A percentile compares a stretch with the other conserved stretches of the same genome.
phyloP scores from a whole-genome alignment of 805 yeast species.

The Candida germanica region DNA sequence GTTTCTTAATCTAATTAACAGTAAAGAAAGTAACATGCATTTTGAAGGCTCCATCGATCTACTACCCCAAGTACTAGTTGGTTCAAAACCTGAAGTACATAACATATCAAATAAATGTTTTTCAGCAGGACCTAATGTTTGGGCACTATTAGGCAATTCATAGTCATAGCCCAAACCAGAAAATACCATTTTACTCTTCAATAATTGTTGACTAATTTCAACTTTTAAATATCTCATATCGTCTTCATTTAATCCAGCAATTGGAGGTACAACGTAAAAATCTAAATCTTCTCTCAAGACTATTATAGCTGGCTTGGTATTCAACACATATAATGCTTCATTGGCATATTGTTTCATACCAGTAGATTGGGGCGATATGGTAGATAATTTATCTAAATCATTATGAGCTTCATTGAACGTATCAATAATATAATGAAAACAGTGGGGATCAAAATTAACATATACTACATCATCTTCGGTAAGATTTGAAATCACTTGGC shows the following conservation, averaged over 20 bases:
- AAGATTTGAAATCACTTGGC: conserved; percentile 73
- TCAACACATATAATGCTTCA: conserved; percentile 55
- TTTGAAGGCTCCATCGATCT: conserved; percentile 84
- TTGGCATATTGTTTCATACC: conserved; percentile 10
- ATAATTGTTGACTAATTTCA: conserved; percentile 67
- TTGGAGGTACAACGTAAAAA: conserved; percentile 84
- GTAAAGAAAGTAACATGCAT: conserved; percentile 82
- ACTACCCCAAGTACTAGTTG: conserved; percentile 78
- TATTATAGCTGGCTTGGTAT: conserved; percentile 82
- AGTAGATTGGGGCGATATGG: conserved; percentile 34
- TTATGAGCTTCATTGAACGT: conserved; percentile 67
- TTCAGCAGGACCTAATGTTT: conserved; percentile 80
- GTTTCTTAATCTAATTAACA: conserved; percentile 58
- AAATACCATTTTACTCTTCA: conserved; percentile 60
- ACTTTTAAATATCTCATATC: conserved; percentile 68
- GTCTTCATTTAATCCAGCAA: conserved; percentile 49
- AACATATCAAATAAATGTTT: conserved; percentile 93
- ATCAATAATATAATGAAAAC: conserved; percentile 79
- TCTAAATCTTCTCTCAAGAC: conserved; percentile 93
- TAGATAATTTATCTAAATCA: conserved; percentile 39
- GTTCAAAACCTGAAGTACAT: conserved; percentile 78
- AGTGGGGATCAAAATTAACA: conserved; percentile 82
- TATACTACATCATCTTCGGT: conserved; percentile 77
- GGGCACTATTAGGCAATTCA: conserved; percentile 29
- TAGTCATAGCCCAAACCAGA: conserved; percentile 69